Evolutionary conservation across 768 basidiomycete genomes (phyloP).

Genomic region (Lentinula edodes): DNA sequence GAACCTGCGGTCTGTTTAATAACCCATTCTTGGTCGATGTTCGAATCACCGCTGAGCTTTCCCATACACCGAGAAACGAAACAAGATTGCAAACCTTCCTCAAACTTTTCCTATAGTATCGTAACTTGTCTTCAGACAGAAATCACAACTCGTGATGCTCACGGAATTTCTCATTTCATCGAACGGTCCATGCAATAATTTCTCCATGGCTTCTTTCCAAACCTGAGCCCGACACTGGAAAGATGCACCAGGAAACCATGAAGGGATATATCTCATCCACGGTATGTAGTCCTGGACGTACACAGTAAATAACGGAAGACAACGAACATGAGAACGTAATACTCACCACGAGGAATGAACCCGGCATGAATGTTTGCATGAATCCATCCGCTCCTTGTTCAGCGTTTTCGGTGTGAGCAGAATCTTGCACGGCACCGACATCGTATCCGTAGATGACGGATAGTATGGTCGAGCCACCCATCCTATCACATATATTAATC

Average conservation of each 20-base stretch:
- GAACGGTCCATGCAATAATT: conserved; percentile 31
- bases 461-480: conserved; percentile 26
- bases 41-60: not conserved
- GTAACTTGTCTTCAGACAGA: not conserved
- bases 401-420: conserved; percentile 21
- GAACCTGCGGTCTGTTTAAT: not conserved
- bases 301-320: not conserved
- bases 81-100: not conserved
- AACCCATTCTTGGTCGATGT: not conserved
- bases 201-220: conserved; percentile 27
- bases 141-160: not conserved
- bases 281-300: conserved; percentile 15
- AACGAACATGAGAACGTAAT: not conserved
- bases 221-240: conserved; percentile 33
- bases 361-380: conserved; percentile 20
- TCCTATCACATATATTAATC: conserved; percentile 15
- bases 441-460: conserved; percentile 30
- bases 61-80: not conserved
- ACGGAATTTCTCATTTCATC: conserved; percentile 27
- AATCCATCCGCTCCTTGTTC: conserved; percentile 17
- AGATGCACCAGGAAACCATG: conserved; percentile 26
- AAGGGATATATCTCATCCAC: conserved; percentile 21
- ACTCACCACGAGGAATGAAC: conserved; percentile 23
- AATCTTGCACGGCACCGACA: conserved; percentile 22
- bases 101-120: conserved; percentile 3